These are phyloP conservation scores for Clavariopsis aquatica DNA, from an alignment of 495 filamentous ascomycete species.

Conservation along the genomic window DNA sequence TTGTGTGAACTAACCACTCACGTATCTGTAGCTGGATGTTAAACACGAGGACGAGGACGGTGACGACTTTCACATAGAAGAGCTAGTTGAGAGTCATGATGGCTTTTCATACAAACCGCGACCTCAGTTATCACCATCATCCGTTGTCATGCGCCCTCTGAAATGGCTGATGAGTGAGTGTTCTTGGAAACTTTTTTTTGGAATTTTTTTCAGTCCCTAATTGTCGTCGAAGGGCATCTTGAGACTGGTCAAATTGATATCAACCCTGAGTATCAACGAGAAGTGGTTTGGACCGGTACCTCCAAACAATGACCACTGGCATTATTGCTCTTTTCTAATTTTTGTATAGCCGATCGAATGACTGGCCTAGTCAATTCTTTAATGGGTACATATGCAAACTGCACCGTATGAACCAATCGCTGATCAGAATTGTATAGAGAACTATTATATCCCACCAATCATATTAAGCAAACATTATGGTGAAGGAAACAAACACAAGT, in stretches of 20 bases:
- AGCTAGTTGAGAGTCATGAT: slow-evolving; percentile 16
- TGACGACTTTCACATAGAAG: slow-evolving; percentile 16
- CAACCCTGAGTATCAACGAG: slow-evolving; percentile 54
- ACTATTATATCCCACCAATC: slow-evolving; percentile 54
- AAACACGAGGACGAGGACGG: slow-evolving; percentile 11
- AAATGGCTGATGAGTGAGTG: slow-evolving; percentile 21
- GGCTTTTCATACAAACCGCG: slow-evolving; percentile 12
- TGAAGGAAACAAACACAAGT: slow-evolving; percentile 8
- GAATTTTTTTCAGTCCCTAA: not conserved
- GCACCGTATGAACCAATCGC: not conserved
- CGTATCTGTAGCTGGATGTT: not conserved
- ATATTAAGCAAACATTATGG: slow-evolving; percentile 51
- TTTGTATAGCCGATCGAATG: slow-evolving; percentile 33
- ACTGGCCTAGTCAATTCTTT: slow-evolving; percentile 49
- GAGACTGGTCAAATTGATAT: slow-evolving; percentile 38
- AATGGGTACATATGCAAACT: slow-evolving; percentile 41
- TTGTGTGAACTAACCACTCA: not conserved
- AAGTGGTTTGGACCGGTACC: slow-evolving; percentile 50
- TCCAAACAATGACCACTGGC: not conserved
- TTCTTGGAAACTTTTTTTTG: not conserved
- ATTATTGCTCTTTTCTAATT: not conserved
- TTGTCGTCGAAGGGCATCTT: slow-evolving; percentile 28
- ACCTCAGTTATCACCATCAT: slow-evolving; percentile 1
- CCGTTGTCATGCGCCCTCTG: slow-evolving; percentile 5
- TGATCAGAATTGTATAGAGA: slow-evolving; percentile 36